Conservation (phyloP, 495 filamentous ascomycete species). For the Penicillium samsonianum region DNA sequence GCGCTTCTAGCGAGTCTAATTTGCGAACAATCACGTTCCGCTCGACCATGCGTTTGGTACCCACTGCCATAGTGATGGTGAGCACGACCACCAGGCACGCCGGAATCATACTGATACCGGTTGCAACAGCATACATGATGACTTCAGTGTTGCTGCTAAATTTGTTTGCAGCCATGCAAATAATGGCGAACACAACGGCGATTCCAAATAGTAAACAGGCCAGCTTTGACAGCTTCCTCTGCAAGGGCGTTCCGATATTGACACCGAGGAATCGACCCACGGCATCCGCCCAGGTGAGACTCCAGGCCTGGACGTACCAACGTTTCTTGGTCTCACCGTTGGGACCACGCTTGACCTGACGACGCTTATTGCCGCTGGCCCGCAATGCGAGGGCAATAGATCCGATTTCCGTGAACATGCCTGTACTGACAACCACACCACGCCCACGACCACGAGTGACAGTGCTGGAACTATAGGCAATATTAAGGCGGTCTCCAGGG, state of each 20-base stretch:
- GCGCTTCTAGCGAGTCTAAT: constrained; percentile 70
- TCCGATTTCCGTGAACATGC: constrained; percentile 65
- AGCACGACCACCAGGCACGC: constrained; percentile 65
- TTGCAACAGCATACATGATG: constrained; percentile 63
- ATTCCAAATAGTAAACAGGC: constrained; percentile 62
- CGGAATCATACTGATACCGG: constrained; percentile 59
- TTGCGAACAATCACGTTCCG: constrained; percentile 66
- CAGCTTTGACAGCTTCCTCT: constrained; percentile 62
- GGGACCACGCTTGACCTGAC: constrained; percentile 49
- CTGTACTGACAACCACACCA: constrained; percentile 67
- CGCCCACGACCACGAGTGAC: constrained; percentile 81
- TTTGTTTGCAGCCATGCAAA: constrained; percentile 56
- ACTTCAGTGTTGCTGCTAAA: constrained; percentile 54
- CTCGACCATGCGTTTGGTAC: constrained; percentile 64
- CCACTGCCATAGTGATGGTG: constrained; percentile 65
- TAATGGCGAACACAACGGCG: constrained; percentile 59
- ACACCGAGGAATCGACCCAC: constrained; percentile 65
- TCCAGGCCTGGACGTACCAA: constrained; percentile 61
- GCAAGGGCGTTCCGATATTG: constrained; percentile 60
- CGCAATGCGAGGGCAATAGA: constrained; percentile 60
- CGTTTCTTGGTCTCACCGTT: constrained; percentile 52
- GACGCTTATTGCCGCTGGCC: constrained; percentile 32
- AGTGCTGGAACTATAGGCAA: constrained; percentile 56
- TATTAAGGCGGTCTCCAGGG: constrained; percentile 59
- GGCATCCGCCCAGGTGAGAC: constrained; percentile 56